phyloP scores from a whole-genome alignment of 192 early-diverging fungal species.

The Podochytrium sp. region DNA sequence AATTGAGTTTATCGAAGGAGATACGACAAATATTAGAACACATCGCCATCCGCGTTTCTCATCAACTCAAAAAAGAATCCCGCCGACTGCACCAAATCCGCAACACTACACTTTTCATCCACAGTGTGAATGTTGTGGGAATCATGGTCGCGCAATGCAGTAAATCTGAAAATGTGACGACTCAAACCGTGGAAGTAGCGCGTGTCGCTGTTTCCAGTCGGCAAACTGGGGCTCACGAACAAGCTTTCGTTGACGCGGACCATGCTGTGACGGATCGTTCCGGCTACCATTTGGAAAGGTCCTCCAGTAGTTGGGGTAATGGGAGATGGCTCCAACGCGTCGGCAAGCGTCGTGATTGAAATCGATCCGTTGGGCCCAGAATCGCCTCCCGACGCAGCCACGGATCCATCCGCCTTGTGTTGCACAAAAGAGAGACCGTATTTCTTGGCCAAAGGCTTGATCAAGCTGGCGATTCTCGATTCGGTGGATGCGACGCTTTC shows the following conservation, averaged over 20 bases:
- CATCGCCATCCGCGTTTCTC: slow-evolving; percentile 23
- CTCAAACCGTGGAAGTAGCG: slow-evolving; percentile 31
- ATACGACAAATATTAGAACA: slow-evolving; percentile 8
- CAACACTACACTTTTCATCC: slow-evolving; percentile 35
- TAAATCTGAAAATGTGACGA: slow-evolving; percentile 22
- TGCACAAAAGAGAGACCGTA: background rate
- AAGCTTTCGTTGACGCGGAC: slow-evolving; percentile 14
- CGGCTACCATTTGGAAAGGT: slow-evolving; percentile 33
- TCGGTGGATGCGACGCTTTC: background rate
- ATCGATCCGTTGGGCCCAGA: background rate
- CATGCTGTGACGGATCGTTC: slow-evolving; percentile 33
- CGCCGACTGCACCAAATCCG: slow-evolving; percentile 21
- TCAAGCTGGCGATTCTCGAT: slow-evolving; percentile 2
- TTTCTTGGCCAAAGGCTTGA: slow-evolving; percentile 10
- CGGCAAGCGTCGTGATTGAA: background rate
- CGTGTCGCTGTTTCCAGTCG: slow-evolving; percentile 37
- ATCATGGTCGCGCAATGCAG: slow-evolving; percentile 25
- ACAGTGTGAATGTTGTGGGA: slow-evolving; percentile 39
- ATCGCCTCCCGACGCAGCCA: background rate
- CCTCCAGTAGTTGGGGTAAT: background rate
- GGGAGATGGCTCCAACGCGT: slow-evolving; percentile 39
- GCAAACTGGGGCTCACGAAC: slow-evolving; percentile 32
- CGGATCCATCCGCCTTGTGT: background rate
- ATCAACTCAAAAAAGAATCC: slow-evolving; percentile 44
- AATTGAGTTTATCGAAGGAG: too few relatives aligned